A percentile compares a stretch with the other conserved stretches of the same genome.
phyloP scores from a whole-genome alignment of 768 basidiomycete species.

The Lepiota venenata region DNA sequence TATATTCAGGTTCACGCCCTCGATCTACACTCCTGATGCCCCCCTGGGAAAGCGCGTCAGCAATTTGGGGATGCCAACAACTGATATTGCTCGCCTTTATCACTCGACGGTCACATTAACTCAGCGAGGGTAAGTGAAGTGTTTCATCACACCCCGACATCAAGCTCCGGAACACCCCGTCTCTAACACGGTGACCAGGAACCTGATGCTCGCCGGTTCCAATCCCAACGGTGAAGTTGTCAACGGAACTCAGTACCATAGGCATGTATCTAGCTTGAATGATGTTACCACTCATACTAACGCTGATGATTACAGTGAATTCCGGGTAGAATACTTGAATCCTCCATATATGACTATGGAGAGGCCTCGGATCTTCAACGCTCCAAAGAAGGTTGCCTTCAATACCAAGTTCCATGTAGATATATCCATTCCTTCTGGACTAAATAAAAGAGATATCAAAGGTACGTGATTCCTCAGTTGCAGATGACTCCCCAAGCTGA shows the following conservation, averaged over 20 bases:
- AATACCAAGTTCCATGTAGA: constrained; percentile 27
- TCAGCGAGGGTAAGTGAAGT: constrained; percentile 45
- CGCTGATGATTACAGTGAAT: no score
- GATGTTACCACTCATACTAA: no score
- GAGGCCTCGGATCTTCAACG: constrained; percentile 27
- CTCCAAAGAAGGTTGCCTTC: constrained; percentile 30
- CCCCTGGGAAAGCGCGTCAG: constrained; percentile 42
- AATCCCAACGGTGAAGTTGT: constrained; percentile 38
- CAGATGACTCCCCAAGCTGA: no score
- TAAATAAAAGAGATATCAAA: constrained; percentile 23
- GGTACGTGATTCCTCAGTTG: constrained; percentile 16
- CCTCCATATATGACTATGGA: constrained; percentile 35
- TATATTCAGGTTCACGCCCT: constrained; percentile 37
- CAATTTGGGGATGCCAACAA: constrained; percentile 40
- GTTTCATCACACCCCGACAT: constrained; percentile 11
- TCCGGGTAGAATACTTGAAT: constrained; percentile 38
- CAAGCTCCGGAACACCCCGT: no score
- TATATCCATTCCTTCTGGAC: constrained; percentile 24
- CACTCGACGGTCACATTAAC: constrained; percentile 59
- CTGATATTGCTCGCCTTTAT: constrained; percentile 52
- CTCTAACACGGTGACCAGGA: constrained; percentile 13
- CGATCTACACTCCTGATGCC: constrained; percentile 44
- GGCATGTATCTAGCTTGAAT: no score
- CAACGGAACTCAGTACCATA: constrained; percentile 25
- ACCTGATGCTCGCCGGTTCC: constrained; percentile 36